Evolutionary conservation across 352 stramenopile species (phyloP).

Genomic region (Pythium insidiosum): DNA sequence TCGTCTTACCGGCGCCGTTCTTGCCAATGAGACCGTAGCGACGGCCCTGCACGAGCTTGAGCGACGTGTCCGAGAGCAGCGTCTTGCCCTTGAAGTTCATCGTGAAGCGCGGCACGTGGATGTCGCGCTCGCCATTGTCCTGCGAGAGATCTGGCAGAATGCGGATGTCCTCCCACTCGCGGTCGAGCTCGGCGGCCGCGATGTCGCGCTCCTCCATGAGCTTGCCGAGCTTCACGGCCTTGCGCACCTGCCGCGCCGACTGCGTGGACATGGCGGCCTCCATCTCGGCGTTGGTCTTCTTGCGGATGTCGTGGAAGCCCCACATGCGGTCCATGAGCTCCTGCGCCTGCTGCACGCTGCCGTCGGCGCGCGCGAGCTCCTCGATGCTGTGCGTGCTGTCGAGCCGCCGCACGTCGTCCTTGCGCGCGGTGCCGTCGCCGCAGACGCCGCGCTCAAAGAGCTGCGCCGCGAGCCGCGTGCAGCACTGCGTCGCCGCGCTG

Average conservation of each 20-base stretch:
- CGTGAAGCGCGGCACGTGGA: conserved; percentile 80
- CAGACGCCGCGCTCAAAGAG: conserved; percentile 19
- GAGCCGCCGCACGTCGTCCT: conserved; percentile 42
- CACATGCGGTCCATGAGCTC: conserved; percentile 77
- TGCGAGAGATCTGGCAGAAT: conserved; percentile 66
- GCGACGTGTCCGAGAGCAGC: conserved; percentile 75
- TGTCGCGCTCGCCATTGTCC: conserved; percentile 81
- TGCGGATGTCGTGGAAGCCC: conserved; percentile 82
- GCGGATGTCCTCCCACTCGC: conserved; percentile 72
- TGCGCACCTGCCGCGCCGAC: conserved; percentile 73
- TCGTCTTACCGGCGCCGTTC: conserved; percentile 92
- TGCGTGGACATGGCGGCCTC: conserved; percentile 66
- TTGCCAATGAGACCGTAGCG: conserved; percentile 93
- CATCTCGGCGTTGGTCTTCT: conserved; percentile 68
- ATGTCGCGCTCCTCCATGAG: conserved; percentile 47
- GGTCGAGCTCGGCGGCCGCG: conserved; percentile 54
- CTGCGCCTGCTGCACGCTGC: conserved; percentile 40
- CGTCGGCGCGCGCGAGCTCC: conserved; percentile 44
- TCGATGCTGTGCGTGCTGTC: conserved; percentile 65
- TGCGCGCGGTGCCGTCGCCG: conserved; percentile 11
- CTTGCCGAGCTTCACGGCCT: conserved; percentile 64
- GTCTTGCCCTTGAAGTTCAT: conserved; percentile 90
- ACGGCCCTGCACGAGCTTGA: conserved; percentile 80
- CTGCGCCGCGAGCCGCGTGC: conserved; percentile 26
- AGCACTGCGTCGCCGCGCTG: conserved; percentile 25